Base-by-base conservation (phyloP, 129 eudicot genomes). In the Lactuca sativa region DNA sequence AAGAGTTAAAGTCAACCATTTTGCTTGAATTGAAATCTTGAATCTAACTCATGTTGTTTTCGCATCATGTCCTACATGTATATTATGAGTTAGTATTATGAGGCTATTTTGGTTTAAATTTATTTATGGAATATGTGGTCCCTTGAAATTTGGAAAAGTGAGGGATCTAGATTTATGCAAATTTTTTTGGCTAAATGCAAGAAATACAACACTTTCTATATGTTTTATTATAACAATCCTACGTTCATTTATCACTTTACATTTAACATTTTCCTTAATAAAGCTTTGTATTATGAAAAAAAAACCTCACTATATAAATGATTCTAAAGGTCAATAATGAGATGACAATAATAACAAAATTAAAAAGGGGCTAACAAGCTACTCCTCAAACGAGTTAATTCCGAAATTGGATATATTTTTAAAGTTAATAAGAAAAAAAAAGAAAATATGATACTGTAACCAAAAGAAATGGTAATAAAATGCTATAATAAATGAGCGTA, bases 41-140 rank as follows among this genome's bases (percentile, higher is more conserved):
- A 34, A 33, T n/a, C 36, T 30, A 51, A 11, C 25, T 32, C 60
- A 48, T 14, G 47, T 14, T 66, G 32, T 47, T 32, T 15, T 30
- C 21, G 21, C 12, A 36, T 38, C 57, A 41, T 43, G 30, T 25
- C 30, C 30, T 25, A 25, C 30, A 25, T 25, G 30, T 25, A 25
- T 25, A 25, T 25, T 25, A 25, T 25, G 30, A 25, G 30, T 25
- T 25, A 43, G 49, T 8, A 43, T 43, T 8, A 43, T 43, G 49
- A 6, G 44, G 6, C 36, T 17, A 18, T 34, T 36, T 61, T 3
- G 15, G 56, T 71, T 17, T 44, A 58, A n/a, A 47, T 8, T 41
- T 2, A 57, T 43, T 14, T 52, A 30, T 43, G 17, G 32, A 44
- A 71, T 12, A 71, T 12, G 67, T 71, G 75, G 75, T 71, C 75